Percentiles rank a stretch among this genome's conserved stretches.
Evolutionary conservation across 2,329 filamentous ascomycete genomes (phyloP).

Genomic region (Tolypocladium sp.): DNA sequence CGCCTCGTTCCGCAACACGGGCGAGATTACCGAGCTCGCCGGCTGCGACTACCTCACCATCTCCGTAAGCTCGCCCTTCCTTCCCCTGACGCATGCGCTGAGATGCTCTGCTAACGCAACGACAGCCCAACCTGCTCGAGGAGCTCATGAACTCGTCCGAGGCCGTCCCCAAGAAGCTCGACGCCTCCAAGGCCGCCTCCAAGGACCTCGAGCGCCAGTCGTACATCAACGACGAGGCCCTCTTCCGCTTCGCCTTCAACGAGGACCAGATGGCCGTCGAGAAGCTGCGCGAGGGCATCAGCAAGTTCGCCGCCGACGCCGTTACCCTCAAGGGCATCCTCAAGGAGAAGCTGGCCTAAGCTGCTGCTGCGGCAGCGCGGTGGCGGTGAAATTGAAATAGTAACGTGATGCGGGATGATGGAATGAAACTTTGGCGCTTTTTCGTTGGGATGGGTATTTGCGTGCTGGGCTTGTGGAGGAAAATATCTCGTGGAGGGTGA

Average conservation of each 20-base stretch:
- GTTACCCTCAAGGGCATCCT: constrained; percentile 89
- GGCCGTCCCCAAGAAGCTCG: constrained; percentile 52
- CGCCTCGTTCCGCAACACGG: constrained; percentile 90
- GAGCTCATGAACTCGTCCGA: constrained; percentile 79
- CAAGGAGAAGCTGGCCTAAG: constrained; percentile 65
- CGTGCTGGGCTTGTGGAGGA: neutral
- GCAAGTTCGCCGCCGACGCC: constrained; percentile 96
- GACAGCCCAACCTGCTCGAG: constrained; percentile 82
- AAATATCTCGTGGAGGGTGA: neutral
- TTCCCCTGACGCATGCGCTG: neutral
- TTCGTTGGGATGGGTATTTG: neutral
- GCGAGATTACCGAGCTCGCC: constrained; percentile 96
- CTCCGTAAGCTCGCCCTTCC: constrained; percentile 52
- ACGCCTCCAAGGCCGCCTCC: constrained; percentile 48
- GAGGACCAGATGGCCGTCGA: constrained; percentile 99
- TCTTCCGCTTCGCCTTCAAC: constrained; percentile 99
- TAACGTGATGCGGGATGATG: neutral
- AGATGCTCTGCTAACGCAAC: constrained; percentile 7
- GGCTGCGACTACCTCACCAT: constrained; percentile 99
- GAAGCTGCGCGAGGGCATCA: constrained; percentile 99
- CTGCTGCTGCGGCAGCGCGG: neutral
- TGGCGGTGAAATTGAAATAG: neutral
- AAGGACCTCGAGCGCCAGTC: constrained; percentile 79
- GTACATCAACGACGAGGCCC: constrained; percentile 82
- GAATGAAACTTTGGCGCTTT: neutral